phyloP scores from a whole-genome alignment of 2,329 filamentous ascomycete species.

The Curvularia verruculosa region DNA sequence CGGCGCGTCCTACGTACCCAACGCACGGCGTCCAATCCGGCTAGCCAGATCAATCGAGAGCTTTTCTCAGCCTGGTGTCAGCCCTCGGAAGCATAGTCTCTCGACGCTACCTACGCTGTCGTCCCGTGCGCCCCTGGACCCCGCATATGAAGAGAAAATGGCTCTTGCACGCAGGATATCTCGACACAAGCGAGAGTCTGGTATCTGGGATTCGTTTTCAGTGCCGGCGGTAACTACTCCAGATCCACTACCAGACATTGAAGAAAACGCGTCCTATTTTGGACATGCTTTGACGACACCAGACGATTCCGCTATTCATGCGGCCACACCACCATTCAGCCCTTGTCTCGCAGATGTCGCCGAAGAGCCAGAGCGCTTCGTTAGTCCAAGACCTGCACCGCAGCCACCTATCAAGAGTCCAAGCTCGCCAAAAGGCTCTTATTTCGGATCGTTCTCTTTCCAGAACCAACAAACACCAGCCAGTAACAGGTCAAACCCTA shows the following conservation, averaged over 20 bases:
- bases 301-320: slow-evolving; percentile 48
- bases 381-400: slow-evolving; percentile 44
- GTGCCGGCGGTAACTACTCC: slow-evolving; percentile 25
- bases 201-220: slow-evolving; percentile 40
- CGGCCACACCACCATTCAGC: slow-evolving; percentile 51
- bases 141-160: slow-evolving; percentile 13
- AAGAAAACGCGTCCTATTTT: slow-evolving; percentile 39
- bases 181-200: slow-evolving; percentile 40
- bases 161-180: slow-evolving; percentile 7
- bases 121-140: slow-evolving; percentile 36
- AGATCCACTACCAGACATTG: slow-evolving; percentile 34
- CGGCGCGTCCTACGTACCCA: slow-evolving; percentile 16
- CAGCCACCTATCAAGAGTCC: slow-evolving; percentile 35
- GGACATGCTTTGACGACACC: slow-evolving; percentile 53
- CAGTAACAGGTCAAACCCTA: slow-evolving; percentile 20
- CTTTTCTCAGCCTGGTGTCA: slow-evolving; percentile 60
- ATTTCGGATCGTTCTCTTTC: slow-evolving; percentile 39
- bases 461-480: slow-evolving; percentile 31
- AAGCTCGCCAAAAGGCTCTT: slow-evolving; percentile 35
- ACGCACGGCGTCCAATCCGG: slow-evolving; percentile 31
- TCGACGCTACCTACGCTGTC: slow-evolving; percentile 50
- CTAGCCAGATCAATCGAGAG: slow-evolving; percentile 55
- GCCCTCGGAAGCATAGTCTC: slow-evolving; percentile 48
- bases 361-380: slow-evolving; percentile 46
- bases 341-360: slow-evolving; percentile 46